Conservation (phyloP, 1,284 basidiomycete genomes). For the Meripilus lineatus region DNA sequence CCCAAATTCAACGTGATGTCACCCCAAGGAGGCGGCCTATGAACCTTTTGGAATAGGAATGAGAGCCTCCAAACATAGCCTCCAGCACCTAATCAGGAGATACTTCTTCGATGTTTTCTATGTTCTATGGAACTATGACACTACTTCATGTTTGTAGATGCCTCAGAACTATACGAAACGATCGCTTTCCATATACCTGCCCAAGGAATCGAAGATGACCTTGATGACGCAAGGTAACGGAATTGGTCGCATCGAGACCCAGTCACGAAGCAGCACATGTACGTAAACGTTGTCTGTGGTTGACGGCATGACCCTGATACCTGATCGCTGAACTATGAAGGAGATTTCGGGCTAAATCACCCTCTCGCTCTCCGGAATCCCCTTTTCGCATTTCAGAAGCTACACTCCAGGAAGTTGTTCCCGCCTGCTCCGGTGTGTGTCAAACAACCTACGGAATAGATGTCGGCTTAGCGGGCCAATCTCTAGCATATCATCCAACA, state of each 20-base stretch:
- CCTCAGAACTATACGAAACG: constrained; percentile 98
- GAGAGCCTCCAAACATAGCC: constrained; percentile 91
- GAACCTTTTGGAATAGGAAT: constrained; percentile 97
- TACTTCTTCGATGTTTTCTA: constrained; percentile 5
- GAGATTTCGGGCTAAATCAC: no score
- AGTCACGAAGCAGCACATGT: constrained; percentile 96
- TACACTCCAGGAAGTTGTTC: constrained; percentile 31
- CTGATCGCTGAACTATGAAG: no score
- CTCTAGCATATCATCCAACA: constrained; percentile 8
- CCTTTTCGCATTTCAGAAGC: background rate
- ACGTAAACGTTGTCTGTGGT: no score
- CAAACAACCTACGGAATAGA: constrained; percentile 27
- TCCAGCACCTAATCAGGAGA: constrained; percentile 94
- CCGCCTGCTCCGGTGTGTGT: constrained; percentile 33
- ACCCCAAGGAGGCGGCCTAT: constrained; percentile 90
- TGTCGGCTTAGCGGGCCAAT: no score
- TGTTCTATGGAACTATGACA: background rate
- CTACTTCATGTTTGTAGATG: constrained; percentile 56
- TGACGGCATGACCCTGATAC: no score
- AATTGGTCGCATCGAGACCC: constrained; percentile 98
- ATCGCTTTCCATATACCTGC: constrained; percentile 98
- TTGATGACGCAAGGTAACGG: constrained; percentile 85
- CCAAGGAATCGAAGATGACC: constrained; percentile 92
- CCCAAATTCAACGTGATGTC: constrained; percentile 88
- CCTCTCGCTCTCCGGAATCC: no score